Evolutionary conservation across 805 yeast species (phyloP).

Genomic region (Yamadazyma phyllophila): DNA sequence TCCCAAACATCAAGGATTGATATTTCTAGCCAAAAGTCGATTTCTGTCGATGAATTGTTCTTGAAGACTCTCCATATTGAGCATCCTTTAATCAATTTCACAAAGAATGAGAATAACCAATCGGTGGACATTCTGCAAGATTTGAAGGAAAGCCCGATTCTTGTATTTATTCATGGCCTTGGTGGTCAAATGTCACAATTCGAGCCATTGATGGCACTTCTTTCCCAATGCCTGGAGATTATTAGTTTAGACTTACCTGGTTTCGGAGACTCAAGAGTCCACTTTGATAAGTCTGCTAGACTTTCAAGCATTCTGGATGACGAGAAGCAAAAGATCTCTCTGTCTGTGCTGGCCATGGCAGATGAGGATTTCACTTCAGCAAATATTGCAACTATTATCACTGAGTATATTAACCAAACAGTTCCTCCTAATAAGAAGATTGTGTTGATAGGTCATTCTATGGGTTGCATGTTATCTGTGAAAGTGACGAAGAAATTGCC

Average conservation of each 20-base stretch:
- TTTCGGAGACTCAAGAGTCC: constrained; percentile 57
- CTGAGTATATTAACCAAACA: constrained; percentile 34
- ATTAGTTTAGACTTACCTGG: constrained; percentile 85
- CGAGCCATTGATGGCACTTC: constrained; percentile 64
- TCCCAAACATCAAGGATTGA: constrained; percentile 39
- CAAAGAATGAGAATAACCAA: constrained; percentile 26
- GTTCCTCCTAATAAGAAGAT: constrained; percentile 42
- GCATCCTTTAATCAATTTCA: constrained; percentile 44
- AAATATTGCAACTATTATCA: constrained; percentile 38
- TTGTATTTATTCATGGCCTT: constrained; percentile 77
- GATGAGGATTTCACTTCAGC: constrained; percentile 44
- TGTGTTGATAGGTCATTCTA: constrained; percentile 66
- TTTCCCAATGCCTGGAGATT: constrained; percentile 61
- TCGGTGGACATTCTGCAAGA: constrained; percentile 26
- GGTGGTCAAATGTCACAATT: constrained; percentile 91
- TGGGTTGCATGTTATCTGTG: constrained; percentile 61
- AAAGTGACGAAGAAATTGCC: constrained; percentile 43
- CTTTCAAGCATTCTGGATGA: constrained; percentile 24
- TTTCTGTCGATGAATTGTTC: constrained; percentile 33
- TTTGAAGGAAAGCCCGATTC: constrained; percentile 52
- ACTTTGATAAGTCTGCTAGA: constrained; percentile 11
- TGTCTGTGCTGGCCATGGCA: constrained; percentile 26
- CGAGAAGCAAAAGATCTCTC: constrained; percentile 32
- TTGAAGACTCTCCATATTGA: constrained; percentile 46
- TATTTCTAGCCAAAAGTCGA: constrained; percentile 18